A percentile compares a stretch with the other conserved stretches of the same genome.
Conservation (phyloP, 441 rosid species). For the Populus hybrid region DNA sequence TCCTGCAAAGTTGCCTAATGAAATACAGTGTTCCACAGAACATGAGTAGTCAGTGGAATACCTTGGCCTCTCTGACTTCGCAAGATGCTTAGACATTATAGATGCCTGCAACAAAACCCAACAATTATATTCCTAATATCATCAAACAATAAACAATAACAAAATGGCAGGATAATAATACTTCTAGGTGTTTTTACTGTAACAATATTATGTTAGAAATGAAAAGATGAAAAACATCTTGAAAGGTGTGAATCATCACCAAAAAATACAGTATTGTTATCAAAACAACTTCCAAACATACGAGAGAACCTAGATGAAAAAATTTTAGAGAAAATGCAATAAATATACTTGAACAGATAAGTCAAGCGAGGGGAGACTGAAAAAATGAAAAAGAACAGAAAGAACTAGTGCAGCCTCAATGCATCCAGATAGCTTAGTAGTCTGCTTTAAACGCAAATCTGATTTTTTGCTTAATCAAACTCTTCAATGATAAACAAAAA, state of each 20-base stretch:
- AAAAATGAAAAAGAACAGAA: no score
- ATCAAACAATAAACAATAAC: neutral
- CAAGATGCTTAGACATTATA: constrained; percentile 72
- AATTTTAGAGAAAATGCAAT: neutral
- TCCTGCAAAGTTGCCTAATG: neutral
- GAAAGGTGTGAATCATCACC: neutral
- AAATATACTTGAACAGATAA: no score
- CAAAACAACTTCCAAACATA: neutral
- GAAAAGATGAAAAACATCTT: neutral
- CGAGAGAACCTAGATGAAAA: neutral
- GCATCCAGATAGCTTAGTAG: neutral
- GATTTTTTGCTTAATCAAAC: neutral
- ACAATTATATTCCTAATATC: neutral
- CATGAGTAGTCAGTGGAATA: constrained; percentile 23
- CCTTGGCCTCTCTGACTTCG: constrained; percentile 70
- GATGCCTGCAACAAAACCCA: constrained; percentile 47
- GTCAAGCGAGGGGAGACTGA: neutral
- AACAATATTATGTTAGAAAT: neutral
- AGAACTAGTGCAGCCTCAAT: neutral
- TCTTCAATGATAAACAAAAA: neutral
- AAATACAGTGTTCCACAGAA: neutral
- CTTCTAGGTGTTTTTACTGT: neutral
- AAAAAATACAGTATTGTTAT: neutral
- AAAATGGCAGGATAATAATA: neutral
- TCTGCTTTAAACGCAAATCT: neutral